Base-by-base conservation (phyloP, 2,329 filamentous ascomycete genomes). In the Calonectria pauciramosa region DNA sequence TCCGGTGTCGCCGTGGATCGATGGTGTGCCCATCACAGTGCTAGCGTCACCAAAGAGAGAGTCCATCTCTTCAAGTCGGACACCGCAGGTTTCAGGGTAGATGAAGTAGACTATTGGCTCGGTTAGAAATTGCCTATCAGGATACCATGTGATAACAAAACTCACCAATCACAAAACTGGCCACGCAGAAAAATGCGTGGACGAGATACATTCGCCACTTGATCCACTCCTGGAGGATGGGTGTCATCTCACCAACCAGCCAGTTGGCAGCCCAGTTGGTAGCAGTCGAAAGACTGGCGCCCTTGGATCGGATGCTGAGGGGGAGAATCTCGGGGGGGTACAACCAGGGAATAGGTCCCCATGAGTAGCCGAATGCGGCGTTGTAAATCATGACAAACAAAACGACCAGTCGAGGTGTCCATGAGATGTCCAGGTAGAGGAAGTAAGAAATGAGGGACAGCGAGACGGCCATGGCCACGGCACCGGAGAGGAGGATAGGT, bases 181-280 rank as follows among this genome's bases (percentile, higher is more conserved):
- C 92, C 68, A 95, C 95, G 84, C 97, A 99, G 88, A 98, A 99
- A 85, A 99, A 98, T 2, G 97, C 97, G 85, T 99, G 97, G 20
- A 99, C 89, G 63, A 99, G 90, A 82, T 99, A 99, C 75, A 99
- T 88, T 41, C 97, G 92, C 97, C 97, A 99, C 81, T 94, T 92
- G 81, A 99, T 99, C 86, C 90, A 92, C 81, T 97, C 95, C 84
- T 99, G 96, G 74, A 99, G 88, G 70, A 99, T 93, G 2, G 97
- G 97, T 0, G 97, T 99, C 89, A 99, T 91, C 85, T 98, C 95
- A 79, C 97, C 97, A 4, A 99, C 97, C 32, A 99, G 89, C 94
- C 96, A 99, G 86, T 99, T 99, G 86, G 97, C 98, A 1, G 96
- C 96, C 97, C 97, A 99, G 84, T 99, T 99, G 38, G 96, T 93